Conservation (phyloP, 192 early-diverging fungal species). For the Entomortierella chlamydospora region DNA sequence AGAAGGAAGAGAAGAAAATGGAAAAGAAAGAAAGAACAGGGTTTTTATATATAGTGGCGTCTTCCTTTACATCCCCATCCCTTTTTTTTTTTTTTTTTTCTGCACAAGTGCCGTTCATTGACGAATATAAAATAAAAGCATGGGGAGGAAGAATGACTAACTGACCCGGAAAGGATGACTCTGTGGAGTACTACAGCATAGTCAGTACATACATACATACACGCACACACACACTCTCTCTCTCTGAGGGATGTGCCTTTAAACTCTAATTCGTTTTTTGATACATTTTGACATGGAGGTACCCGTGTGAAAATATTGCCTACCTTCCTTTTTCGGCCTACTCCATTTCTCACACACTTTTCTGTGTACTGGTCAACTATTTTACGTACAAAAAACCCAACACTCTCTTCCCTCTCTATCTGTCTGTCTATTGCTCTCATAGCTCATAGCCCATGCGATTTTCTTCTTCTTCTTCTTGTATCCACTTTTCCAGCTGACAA, state of each 20-base stretch:
- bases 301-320: slow-evolving; percentile 8
- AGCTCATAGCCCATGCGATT: too few species aligned
- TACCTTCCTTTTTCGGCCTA: slow-evolving; percentile 11
- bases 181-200: too few species aligned
- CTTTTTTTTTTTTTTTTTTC: background rate
- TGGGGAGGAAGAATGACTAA: too few species aligned
- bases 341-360: background rate
- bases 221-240: too few species aligned
- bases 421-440: too few species aligned
- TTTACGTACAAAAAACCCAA: background rate
- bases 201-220: too few species aligned
- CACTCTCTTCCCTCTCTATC: too few species aligned
- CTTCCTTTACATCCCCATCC: background rate
- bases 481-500: too few species aligned
- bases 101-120: too few species aligned
- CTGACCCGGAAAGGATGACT: too few species aligned
- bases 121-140: too few species aligned
- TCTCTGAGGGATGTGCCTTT: background rate
- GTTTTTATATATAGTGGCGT: background rate
- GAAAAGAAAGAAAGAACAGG: background rate
- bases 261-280: background rate
- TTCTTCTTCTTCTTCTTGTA: too few species aligned
- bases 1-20: background rate
- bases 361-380: background rate
- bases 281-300: background rate